Base-by-base conservation (phyloP, 345 rosid genomes). In the Draba incana region DNA sequence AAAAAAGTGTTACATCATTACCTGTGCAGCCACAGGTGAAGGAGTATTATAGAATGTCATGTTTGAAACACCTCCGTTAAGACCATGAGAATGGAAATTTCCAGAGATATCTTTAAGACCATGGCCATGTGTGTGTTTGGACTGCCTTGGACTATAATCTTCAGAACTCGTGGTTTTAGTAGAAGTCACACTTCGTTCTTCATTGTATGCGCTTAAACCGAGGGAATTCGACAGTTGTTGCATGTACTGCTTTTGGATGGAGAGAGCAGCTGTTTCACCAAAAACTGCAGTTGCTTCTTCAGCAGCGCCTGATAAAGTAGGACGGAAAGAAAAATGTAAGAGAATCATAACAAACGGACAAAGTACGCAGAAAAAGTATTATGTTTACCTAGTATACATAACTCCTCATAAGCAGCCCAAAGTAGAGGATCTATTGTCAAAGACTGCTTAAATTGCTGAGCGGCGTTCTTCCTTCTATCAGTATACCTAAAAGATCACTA, bases 361-460 rank as follows among this genome's bases (percentile, higher is more conserved):
- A 49, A 64, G 66, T 42, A 69, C 6, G 20, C 49, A 75, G 48
- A 56, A 57, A 50, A 23, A 7, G 41, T 15, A 67, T 44, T 57
- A 9, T 56, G 74, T 83, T 75, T 7, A 94, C 99, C 99, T 89
- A 94, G 78, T 46, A 83, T 61, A 71, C 99, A 91, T 54, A 94
- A 81, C 76, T 94, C 98, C 78, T 94, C 98, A 52, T 87, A 94
- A 49, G 99, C 98, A 57, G 85, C 84, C 99, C 99, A 94, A 57
- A 88, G 82, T 67, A 94, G 81, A 64, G 99, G 99, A 84, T 92
- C 98, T 49, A 86, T 66, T 25, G 92, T 78, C 81, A 92, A 84
- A 61, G 99, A 86, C 75, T 77, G 88, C 87, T 83, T 86, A 74
- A 91, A 89, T 71, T 94, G 98, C 62, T 85, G 81, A 37, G 86